Evolutionary conservation across 2,329 filamentous ascomycete genomes (phyloP), one percentile per base, ranked within the genome.

Genomic region (Aureobasidium sp.): DNA sequence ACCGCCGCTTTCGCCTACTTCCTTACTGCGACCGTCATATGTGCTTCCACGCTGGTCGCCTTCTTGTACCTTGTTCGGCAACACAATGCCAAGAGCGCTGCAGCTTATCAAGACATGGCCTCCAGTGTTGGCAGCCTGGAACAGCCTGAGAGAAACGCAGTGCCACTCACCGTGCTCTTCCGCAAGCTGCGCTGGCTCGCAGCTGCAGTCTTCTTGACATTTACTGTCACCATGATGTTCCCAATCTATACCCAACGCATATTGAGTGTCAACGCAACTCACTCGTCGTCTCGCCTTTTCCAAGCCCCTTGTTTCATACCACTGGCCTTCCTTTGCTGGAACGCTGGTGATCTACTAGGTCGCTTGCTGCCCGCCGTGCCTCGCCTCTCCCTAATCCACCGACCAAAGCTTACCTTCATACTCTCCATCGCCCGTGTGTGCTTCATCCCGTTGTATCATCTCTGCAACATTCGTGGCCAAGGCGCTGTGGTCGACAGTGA

Each of bases 241-340:
- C 94, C 94, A 0, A 90, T 97, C 64, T 95, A 95, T 75, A 97
- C 94, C 0, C 74, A 77, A 54, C 73, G 75, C 60, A 80, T 80
- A 54, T 68, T 70, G 62, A 79, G 70, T 60, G 74, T 78, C 27
- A 73, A 70, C 4, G 69, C 75, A 9, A 63, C 78, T 68, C 52
- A 71, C 67, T 65, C 74, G 65, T 79, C 82, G 14, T 77, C 81
- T 14, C 75, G 80, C 17, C 76, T 95, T 17, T 83, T 95, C 66
- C 83, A 85, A 58, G 85, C 90, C 0, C 80, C 85, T 0, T 85
- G 87, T 17, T 99, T 97, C 73, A 92, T 97, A 62, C 92, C 94
- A 0, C 80, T 97, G 0, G 91, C 84, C 3, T 96, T 97, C 74
- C 84, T 97, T 63, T 84, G 94, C 71, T 99, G 94, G 94, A 99